Conservation (phyloP, 2,329 filamentous ascomycete genomes). For the Epichloe coenophiala region DNA sequence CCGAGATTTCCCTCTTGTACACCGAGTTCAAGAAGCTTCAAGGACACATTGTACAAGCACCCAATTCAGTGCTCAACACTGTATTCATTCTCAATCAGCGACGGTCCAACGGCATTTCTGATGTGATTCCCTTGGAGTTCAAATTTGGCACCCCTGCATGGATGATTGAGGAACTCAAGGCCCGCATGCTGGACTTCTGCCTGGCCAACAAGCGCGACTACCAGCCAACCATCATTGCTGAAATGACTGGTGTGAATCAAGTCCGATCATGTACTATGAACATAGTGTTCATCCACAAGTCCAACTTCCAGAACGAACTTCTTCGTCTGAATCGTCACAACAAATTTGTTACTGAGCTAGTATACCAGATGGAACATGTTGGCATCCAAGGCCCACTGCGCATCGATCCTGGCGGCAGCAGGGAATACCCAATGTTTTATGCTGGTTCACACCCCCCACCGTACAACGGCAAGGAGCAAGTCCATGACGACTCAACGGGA, state of each 20-base stretch:
- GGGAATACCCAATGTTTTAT: conserved; percentile 52
- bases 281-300: conserved; percentile 95
- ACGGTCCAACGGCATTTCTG: conserved; percentile 75
- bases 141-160: conserved; percentile 78
- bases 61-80: conserved; percentile 84
- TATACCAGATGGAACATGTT: conserved; percentile 69
- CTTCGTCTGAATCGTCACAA: conserved; percentile 82
- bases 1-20: conserved; percentile 82
- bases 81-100: conserved; percentile 93
- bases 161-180: conserved; percentile 71
- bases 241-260: conserved; percentile 66
- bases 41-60: conserved; percentile 88
- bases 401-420: conserved; percentile 51
- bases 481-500: conserved; percentile 7
- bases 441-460: conserved; percentile 22
- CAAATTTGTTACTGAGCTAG: conserved; percentile 85
- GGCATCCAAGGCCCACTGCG: conserved; percentile 67
- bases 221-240: conserved; percentile 72
- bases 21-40: conserved; percentile 99
- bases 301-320: conserved; percentile 90
- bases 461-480: conserved; percentile 16
- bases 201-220: conserved; percentile 78
- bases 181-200: conserved; percentile 72
- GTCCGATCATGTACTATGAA: conserved; percentile 80
- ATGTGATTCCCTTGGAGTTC: conserved; percentile 71